Base-by-base conservation (phyloP, 768 basidiomycete species). In the Lentinula lateritia region DNA sequence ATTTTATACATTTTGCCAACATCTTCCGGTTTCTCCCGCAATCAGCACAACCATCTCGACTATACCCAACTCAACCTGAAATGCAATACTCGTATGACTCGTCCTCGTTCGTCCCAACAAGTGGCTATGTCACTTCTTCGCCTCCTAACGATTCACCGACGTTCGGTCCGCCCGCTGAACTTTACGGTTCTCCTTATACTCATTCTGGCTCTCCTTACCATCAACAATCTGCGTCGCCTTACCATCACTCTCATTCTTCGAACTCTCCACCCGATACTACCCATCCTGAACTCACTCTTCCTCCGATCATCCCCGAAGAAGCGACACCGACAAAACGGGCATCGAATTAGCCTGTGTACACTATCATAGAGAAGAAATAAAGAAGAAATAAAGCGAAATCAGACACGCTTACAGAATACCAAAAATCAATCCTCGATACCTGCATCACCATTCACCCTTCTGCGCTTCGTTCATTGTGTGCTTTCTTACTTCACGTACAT, bases 1-100 rank as follows among this genome's bases (percentile, higher is more conserved):
- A 50, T 41, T 61, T 20, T 58, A 60, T 52, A 61, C 50, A 13
- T 45, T 62, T 54, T 68, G 61, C 70, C 71, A 48, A 65, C 58
- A 52, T 52, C 28, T 48, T 55, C 53, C 53, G 53, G 10, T 38
- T 41, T 41, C 9, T 55, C 9, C 39, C 38, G 18, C 53, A 55
- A 38, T 3, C 53, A 55, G 35, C 52, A 23, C 34, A 38, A 34
- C 53, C 16, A 54, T 6, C 38, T 43, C 55, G 32, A 56, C 41
- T 45, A 5, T 56, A 56, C 39, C 35, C 53, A 18, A 42, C 23
- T 56, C 41, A 41, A 12, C 55, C 39, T 5, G 39, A 41, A 15
- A 13, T 20, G 23, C 38, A 39, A 20, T 56, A 56, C 41, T n/a
- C 55, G 6, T 56, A 56, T 41, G 55, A 56, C 5, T 56, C 55